Evolutionary conservation across 2,329 filamentous ascomycete species (phyloP).

Genomic region (Aaosphaeria arxii): DNA sequence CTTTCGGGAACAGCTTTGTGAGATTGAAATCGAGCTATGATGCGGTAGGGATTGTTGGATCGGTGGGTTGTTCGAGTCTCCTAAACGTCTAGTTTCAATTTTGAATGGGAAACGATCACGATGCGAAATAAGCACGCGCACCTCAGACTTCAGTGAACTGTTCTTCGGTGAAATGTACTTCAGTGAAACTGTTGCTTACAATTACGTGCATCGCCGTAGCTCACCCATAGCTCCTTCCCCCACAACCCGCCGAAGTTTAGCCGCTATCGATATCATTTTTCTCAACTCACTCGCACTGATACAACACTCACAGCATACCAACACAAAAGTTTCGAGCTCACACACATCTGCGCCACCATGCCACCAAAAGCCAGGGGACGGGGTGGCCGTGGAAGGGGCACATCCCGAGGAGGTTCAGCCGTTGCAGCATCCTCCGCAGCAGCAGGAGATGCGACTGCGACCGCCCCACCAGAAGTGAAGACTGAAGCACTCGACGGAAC

Average conservation of each 20-base stretch:
- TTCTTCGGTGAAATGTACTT: too few species aligned
- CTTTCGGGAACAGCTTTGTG: slow-evolving; percentile 1
- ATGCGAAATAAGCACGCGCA: too few species aligned
- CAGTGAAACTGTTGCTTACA: too few species aligned
- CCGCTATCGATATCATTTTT: slow-evolving; percentile 27
- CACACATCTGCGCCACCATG: slow-evolving; percentile 14
- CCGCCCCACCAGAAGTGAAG: too few species aligned
- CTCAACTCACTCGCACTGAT: background rate
- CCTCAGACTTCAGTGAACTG: too few species aligned
- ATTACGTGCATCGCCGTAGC: too few species aligned
- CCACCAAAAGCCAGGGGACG: slow-evolving; percentile 29
- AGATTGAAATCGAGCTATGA: slow-evolving; percentile 13
- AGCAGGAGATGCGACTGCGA: slow-evolving; percentile 1
- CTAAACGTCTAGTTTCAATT: too few species aligned
- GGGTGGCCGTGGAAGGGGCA: background rate
- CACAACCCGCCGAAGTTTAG: slow-evolving; percentile 3
- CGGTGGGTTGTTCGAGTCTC: too few species aligned
- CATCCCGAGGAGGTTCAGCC: slow-evolving; percentile 5
- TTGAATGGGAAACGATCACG: too few species aligned
- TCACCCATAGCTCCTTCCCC: too few species aligned
- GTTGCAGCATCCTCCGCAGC: slow-evolving; percentile 2
- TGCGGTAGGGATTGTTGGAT: too few species aligned
- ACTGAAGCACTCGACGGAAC: too few species aligned
- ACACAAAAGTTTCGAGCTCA: background rate
- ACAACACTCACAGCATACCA: background rate